A percentile compares a stretch with the other conserved stretches of the same genome.
Conservation (phyloP, 148 eudicot species). For the Euryodendron excelsum region DNA sequence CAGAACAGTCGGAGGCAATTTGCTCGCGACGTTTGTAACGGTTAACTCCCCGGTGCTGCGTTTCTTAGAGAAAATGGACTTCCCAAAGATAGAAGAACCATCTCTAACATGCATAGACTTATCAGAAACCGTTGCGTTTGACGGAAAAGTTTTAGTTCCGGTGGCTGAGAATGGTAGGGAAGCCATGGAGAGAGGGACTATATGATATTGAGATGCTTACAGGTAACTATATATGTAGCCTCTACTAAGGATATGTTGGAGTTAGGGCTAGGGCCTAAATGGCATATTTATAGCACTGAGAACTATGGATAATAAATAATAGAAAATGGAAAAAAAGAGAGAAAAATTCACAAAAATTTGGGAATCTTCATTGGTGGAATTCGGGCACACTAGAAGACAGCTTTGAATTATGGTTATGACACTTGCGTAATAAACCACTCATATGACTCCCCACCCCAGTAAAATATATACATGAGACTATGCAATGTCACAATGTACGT, state of each 20-base stretch:
- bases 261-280: background rate
- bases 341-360: too few relatives aligned
- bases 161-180: slow-evolving; percentile 30
- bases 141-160: slow-evolving; percentile 8
- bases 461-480: too few relatives aligned
- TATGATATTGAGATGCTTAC: background rate
- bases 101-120: slow-evolving; percentile 1
- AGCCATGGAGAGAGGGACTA: slow-evolving; percentile 25
- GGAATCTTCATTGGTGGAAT: slow-evolving; percentile 37
- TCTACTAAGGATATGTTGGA: too few relatives aligned
- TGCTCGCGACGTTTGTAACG: slow-evolving; percentile 43
- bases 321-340: too few relatives aligned
- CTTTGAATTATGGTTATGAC: background rate
- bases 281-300: slow-evolving; percentile 5
- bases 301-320: background rate
- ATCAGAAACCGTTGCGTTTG: slow-evolving; percentile 6
- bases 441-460: too few relatives aligned
- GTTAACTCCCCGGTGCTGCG: slow-evolving; percentile 8
- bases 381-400: slow-evolving; percentile 34
- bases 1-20: slow-evolving; percentile 28
- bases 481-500: too few relatives aligned
- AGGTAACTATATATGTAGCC: background rate
- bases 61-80: slow-evolving; percentile 18
- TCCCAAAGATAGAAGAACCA: slow-evolving; percentile 9
- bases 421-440: background rate